Evolutionary conservation across 176 grass and related monocot species (phyloP).

Genomic region (Raddia guianensis): DNA sequence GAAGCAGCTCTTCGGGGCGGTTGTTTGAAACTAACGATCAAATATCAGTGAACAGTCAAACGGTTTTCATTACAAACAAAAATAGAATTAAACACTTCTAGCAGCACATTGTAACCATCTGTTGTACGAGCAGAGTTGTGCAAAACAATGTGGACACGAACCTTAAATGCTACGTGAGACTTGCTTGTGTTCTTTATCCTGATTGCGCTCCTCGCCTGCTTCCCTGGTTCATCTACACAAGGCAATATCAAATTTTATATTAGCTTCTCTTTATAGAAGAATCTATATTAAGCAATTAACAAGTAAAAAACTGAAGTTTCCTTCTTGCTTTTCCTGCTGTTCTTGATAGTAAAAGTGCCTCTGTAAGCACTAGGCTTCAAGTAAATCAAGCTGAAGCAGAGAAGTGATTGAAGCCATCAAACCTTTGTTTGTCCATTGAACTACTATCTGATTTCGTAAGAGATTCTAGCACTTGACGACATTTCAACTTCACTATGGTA

Average conservation of each 20-base stretch:
- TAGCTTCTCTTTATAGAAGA: conserved; percentile 39
- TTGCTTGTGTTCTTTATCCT: conserved; percentile 99
- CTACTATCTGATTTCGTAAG: neutral
- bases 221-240: conserved; percentile 91
- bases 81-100: conserved; percentile 16
- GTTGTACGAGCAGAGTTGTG: conserved; percentile 8
- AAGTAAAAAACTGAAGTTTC: conserved; percentile 9
- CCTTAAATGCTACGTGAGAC: conserved; percentile 94
- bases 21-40: conserved; percentile 92
- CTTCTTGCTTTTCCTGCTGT: neutral
- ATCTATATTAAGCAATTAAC: conserved; percentile 4
- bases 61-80: conserved; percentile 29
- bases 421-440: conserved; percentile 30
- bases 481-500: conserved; percentile 11
- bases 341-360: neutral
- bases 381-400: neutral
- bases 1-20: conserved; percentile 95
- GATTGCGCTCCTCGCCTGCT: conserved; percentile 90
- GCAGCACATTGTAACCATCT: neutral
- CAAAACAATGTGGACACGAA: conserved; percentile 43
- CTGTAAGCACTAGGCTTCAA: conserved; percentile 13
- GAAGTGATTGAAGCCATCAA: conserved; percentile 18
- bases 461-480: neutral
- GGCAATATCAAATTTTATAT: conserved; percentile 4
- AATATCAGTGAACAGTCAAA: conserved; percentile 42